Evolutionary conservation across 768 basidiomycete genomes (phyloP).

Genomic region (Russula sp.): DNA sequence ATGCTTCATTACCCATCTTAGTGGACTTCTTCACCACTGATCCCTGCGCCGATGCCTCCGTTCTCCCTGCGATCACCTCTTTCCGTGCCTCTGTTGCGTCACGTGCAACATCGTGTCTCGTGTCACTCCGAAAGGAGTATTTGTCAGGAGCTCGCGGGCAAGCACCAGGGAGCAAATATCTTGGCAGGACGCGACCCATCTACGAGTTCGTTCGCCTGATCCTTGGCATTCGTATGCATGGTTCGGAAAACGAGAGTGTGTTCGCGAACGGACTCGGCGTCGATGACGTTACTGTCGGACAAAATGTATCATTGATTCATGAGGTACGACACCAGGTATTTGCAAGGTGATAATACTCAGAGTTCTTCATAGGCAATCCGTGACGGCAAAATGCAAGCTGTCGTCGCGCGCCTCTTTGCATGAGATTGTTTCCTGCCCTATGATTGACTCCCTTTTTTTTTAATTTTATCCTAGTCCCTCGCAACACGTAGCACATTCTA

Average conservation of each 20-base stretch:
- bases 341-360: not conserved
- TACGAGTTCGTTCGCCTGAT: conserved; percentile 71
- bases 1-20: conserved; percentile 50
- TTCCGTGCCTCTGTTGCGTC: conserved; percentile 51
- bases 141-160: conserved; percentile 50
- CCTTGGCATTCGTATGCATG: conserved; percentile 76
- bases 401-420: conserved; percentile 48
- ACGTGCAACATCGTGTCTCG: conserved; percentile 40
- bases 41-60: conserved; percentile 16
- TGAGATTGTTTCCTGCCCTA: not conserved
- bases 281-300: conserved; percentile 62
- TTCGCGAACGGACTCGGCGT: conserved; percentile 59
- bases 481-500: not conserved
- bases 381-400: conserved; percentile 56
- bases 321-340: conserved; percentile 38
- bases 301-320: conserved; percentile 66
- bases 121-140: conserved; percentile 46
- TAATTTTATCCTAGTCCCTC: not conserved
- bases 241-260: conserved; percentile 57
- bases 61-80: conserved; percentile 34
- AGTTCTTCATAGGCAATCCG: conserved; percentile 40
- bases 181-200: conserved; percentile 61
- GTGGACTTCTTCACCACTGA: conserved; percentile 47
- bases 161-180: conserved; percentile 58
- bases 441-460: not conserved